phyloP scores from a whole-genome alignment of 495 filamentous ascomycete species.

The Lophiotrema nucula region DNA sequence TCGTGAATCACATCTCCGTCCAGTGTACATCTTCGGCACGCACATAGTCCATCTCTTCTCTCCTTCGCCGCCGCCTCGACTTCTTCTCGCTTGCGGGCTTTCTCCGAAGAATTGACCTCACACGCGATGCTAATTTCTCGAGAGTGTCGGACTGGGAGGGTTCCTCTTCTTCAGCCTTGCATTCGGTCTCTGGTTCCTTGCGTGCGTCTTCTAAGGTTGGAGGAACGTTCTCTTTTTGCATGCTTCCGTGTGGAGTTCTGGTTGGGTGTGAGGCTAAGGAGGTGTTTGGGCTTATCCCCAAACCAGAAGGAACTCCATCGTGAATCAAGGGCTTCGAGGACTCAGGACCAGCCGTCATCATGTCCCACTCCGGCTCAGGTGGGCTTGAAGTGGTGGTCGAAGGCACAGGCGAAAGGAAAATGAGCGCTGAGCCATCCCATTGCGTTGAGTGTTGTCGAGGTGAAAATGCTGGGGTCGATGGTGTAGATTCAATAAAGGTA shows the following conservation, averaged over 20 bases:
- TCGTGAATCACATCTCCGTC: slow-evolving; percentile 18
- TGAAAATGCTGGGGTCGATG: slow-evolving; percentile 26
- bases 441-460: slow-evolving; percentile 2
- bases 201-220: background rate
- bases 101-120: slow-evolving; percentile 20
- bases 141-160: background rate
- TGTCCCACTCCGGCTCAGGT: slow-evolving; percentile 18
- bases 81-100: slow-evolving; percentile 21
- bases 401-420: slow-evolving; percentile 14
- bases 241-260: background rate
- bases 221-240: slow-evolving; percentile 7
- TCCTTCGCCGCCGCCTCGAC: background rate
- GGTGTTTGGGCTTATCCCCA: background rate
- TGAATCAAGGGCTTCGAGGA: no score
- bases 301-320: background rate
- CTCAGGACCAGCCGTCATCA: slow-evolving; percentile 11
- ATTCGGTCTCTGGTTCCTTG: background rate
- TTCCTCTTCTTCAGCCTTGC: background rate
- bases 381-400: slow-evolving; percentile 1
- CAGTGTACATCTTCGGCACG: slow-evolving; percentile 23
- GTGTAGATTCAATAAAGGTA: slow-evolving; percentile 30
- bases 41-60: slow-evolving; percentile 6
- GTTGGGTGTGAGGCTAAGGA: background rate
- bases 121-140: slow-evolving; percentile 8
- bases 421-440: slow-evolving; percentile 18